Percentiles rank a stretch among this genome's conserved stretches.
These are phyloP conservation scores for Paecilomyces variotii DNA, from an alignment of 2,329 filamentous ascomycete species.

Conservation along the genomic window DNA sequence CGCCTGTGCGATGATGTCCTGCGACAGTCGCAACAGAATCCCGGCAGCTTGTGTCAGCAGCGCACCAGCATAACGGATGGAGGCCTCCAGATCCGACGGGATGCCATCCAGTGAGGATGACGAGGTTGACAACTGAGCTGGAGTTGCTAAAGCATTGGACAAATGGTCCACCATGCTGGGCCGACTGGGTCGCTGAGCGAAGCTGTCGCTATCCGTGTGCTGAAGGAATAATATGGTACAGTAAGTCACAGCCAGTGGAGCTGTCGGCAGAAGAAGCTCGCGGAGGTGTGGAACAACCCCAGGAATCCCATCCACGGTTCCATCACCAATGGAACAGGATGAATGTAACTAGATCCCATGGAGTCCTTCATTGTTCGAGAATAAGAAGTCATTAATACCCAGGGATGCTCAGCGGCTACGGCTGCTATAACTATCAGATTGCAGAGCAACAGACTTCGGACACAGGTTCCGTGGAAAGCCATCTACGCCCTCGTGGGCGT, in stretches of 20 bases:
- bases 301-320: neutral
- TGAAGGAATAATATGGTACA: conserved; percentile 4
- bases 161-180: conserved; percentile 28
- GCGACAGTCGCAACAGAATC: conserved; percentile 72
- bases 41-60: conserved; percentile 42
- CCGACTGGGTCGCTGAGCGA: neutral
- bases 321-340: neutral
- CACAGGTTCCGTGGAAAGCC: neutral
- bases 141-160: conserved; percentile 39
- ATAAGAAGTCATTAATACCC: neutral
- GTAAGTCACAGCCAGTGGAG: neutral
- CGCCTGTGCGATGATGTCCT: conserved; percentile 77
- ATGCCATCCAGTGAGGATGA: conserved; percentile 38
- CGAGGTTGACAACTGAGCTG: conserved; percentile 37
- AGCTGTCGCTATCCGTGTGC: conserved; percentile 2
- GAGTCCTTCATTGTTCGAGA: neutral
- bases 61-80: conserved; percentile 37
- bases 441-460: neutral
- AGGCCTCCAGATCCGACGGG: conserved; percentile 33
- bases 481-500: neutral
- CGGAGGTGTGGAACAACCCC: neutral
- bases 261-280: neutral
- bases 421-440: neutral
- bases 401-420: neutral
- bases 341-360: neutral